Evolutionary conservation across 2,329 filamentous ascomycete species (phyloP), one percentile per base, ranked within the genome.

Genomic region (Colletotrichum shisoi): DNA sequence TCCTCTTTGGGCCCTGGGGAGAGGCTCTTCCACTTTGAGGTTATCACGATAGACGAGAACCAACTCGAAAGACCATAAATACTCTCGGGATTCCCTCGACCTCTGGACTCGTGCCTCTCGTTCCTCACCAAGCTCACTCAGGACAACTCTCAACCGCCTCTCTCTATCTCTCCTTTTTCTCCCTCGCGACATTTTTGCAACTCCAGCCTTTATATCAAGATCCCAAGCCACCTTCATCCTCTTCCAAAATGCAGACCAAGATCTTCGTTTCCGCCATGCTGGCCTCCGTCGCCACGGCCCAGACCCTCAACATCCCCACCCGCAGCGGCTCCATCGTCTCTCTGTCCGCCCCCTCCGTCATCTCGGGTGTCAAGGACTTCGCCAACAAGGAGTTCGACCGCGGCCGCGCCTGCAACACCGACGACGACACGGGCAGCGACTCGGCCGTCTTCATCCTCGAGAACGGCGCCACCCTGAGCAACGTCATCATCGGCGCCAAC

Each of bases 401-500:
- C 6, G 71, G 71, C 34, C 65, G 67, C n/a, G 3, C 51, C 15
- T 72, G 70, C 46, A 59, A 70, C 56, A 70, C 60, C 13, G 70
- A 71, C 12, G 70, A 48, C 37, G 70, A 71, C 59, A 71, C 67
- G 2, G 69, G 69, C 59, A 69, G 65, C 24, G 71, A 70, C 4
- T 71, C 71, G 58, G 81, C 84, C 52, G 83, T 86, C 73, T 86
- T 86, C 79, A 77, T 83, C 68, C 76, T 86, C 59, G 77, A 81
- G 73, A 76, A 80, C 57, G 84, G 84, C 37, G 84, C 79, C 37
- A 83, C 79, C 31, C 75, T 85, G 34, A 80, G 79, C 70, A 85
- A 85, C 71, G 83, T 82, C 72, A 84, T 85, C 72, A 85, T 85
- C 59, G 83, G 84, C 24, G 77, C 77, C n/a, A 79, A 81, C 65